Evolutionary conservation across 768 basidiomycete species (phyloP).

Genomic region (Naganishia friedmannii): DNA sequence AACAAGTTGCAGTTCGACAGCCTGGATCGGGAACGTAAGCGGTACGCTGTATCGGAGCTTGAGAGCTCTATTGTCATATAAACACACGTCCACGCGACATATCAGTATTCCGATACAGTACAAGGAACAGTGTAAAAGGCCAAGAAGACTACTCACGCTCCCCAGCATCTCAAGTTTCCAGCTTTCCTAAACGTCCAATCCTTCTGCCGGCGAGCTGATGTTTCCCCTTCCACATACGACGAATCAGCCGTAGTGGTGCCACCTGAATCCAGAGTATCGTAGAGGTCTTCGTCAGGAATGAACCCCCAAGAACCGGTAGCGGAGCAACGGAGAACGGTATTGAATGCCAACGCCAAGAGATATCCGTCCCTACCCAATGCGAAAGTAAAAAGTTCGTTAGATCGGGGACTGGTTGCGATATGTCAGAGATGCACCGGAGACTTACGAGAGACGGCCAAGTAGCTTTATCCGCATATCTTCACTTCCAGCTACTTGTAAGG

Average conservation of each 20-base stretch:
- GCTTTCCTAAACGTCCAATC: slow-evolving; percentile 50
- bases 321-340: slow-evolving; percentile 36
- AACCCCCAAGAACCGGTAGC: slow-evolving; percentile 45
- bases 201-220: slow-evolving; percentile 30
- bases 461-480: slow-evolving; percentile 26
- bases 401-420: background rate
- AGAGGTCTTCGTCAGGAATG: slow-evolving; percentile 45
- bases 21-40: slow-evolving; percentile 21
- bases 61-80: slow-evolving; percentile 37
- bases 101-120: background rate
- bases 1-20: background rate
- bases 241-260: slow-evolving; percentile 11
- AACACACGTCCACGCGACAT: background rate
- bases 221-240: slow-evolving; percentile 3
- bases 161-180: slow-evolving; percentile 47
- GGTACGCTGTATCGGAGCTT: slow-evolving; percentile 43
- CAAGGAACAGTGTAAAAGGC: background rate
- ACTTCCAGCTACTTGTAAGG: slow-evolving; percentile 29
- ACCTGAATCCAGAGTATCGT: slow-evolving; percentile 38
- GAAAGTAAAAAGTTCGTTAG: slow-evolving; percentile 11
- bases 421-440: slow-evolving; percentile 5
- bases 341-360: slow-evolving; percentile 44
- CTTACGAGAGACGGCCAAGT: slow-evolving; percentile 43
- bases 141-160: slow-evolving; percentile 42
- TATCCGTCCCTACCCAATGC: slow-evolving; percentile 39